These are phyloP conservation scores for Gossypium arboreum DNA, from an alignment of 345 rosid genomes.

Conservation along the genomic window DNA sequence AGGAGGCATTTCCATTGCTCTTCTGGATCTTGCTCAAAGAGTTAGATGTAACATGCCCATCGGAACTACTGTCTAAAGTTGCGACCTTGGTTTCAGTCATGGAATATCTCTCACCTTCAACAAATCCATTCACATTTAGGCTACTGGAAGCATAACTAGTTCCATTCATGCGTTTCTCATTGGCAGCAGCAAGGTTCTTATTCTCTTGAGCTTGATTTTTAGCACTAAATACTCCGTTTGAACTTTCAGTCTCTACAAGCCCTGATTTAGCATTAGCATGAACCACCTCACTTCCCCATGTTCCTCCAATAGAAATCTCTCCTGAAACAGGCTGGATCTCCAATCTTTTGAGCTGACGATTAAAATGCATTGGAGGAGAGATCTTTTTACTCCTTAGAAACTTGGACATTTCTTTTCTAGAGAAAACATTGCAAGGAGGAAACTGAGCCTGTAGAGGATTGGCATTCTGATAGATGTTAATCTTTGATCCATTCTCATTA, in stretches of 20 bases:
- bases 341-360: conserved; percentile 35
- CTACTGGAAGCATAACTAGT: conserved; percentile 27
- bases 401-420: conserved; percentile 73
- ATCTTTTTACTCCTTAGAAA: conserved; percentile 54
- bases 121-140: conserved; percentile 25
- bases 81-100: conserved; percentile 25
- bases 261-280: conserved; percentile 20
- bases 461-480: conserved; percentile 32
- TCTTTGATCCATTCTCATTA: conserved; percentile 25
- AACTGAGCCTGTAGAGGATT: conserved; percentile 82
- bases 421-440: conserved; percentile 77
- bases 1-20: conserved; percentile 31
- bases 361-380: conserved; percentile 51
- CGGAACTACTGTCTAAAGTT: conserved; percentile 32
- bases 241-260: conserved; percentile 29
- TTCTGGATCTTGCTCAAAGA: conserved; percentile 30
- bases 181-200: conserved; percentile 31
- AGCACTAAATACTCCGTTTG: conserved; percentile 31
- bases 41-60: conserved; percentile 22
- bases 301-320: conserved; percentile 24
- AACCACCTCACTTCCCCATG: conserved; percentile 21
- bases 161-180: conserved; percentile 32
- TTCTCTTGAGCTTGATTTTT: conserved; percentile 22
- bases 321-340: conserved; percentile 32
- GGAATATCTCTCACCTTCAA: conserved; percentile 10